phyloP scores from a whole-genome alignment of 139 green algal genomes.

The Coccomyxa sp. region DNA sequence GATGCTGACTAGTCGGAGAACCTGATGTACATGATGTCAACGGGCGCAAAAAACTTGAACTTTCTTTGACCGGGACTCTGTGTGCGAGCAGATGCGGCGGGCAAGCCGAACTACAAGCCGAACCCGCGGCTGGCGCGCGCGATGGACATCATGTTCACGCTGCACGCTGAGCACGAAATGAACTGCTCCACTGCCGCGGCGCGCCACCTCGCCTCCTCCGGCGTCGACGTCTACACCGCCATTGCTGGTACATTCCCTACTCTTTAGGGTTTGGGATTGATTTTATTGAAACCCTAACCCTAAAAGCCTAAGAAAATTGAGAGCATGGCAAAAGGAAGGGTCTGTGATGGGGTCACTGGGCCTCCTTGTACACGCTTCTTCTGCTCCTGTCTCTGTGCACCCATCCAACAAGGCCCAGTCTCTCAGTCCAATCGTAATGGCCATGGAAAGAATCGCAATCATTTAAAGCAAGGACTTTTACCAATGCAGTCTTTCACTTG shows the following conservation, averaged over 20 bases:
- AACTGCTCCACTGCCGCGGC: constrained; percentile 92
- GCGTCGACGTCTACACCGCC: constrained; percentile 96
- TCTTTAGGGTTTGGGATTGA: not conserved
- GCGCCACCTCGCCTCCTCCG: constrained; percentile 71
- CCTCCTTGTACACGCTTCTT: not conserved
- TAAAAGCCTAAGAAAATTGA: too few relatives aligned
- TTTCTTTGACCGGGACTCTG: not conserved
- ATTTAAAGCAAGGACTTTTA: too few relatives aligned
- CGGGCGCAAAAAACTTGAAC: not conserved
- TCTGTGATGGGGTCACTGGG: not conserved
- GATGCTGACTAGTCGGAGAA: too few relatives aligned
- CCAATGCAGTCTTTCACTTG: too few relatives aligned
- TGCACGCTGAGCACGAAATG: constrained; percentile 99
- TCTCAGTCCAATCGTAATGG: too few relatives aligned
- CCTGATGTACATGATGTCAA: too few relatives aligned
- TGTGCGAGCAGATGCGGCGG: too few relatives aligned
- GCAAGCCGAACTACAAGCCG: constrained; percentile 62
- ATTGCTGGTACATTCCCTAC: constrained; percentile 45
- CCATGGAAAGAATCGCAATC: not conserved
- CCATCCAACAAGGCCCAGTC: too few relatives aligned
- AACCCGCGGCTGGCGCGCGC: constrained; percentile 77
- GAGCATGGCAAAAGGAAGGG: too few relatives aligned
- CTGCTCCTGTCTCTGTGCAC: not conserved
- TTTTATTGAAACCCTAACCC: not conserved
- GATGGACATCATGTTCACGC: constrained; percentile 95